Base-by-base conservation (phyloP, 257 asterid species). In the Penstemon eatonii region DNA sequence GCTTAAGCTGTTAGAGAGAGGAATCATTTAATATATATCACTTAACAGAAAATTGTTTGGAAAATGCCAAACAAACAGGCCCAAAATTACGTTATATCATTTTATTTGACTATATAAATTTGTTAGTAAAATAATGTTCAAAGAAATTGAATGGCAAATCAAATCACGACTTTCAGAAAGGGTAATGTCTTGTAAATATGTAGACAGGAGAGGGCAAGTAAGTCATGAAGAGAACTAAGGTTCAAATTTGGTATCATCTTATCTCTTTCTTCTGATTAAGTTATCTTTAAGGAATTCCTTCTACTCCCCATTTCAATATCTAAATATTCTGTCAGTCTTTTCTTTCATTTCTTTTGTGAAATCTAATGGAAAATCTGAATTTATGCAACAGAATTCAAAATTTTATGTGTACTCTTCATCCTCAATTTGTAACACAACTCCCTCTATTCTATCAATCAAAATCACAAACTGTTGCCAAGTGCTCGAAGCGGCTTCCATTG, bases 331-430 rank as follows among this genome's bases (percentile, higher is more conserved):
- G 33, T 25, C 33, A 25, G 1, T 25, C 0, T 46, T 44, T 41
- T 37, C 52, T n/a, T 40, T 11, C 75, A 5, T 56, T 61, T 58
- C 19, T 25, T 33, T 8, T 37, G 45, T 52, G 67, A 65, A 73
- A 66, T 10, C 19, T 36, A 1, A 65, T 84, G 79, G 79, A 61
- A 50, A 74, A 66, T 60, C 68, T 71, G 44, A 39, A 52, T 7
- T 40, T 67, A 49, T 38, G 61, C 79, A 73, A 39, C 62, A 71
- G 63, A 13, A 13, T 66, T 55, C 76, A 44, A 54, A 43, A 36
- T 67, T 80, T 67, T 18, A 37, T 11, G 8, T 25, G 69, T 36
- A 44, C 70, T 49, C 59, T 12, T 43, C 66, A 58, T 60, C 64
- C 62, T 19, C 71, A 68, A 64, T 42, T 67, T n/a, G 37, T 66